phyloP scores from a whole-genome alignment of 148 eudicot genomes.

The Camellia japonica region DNA sequence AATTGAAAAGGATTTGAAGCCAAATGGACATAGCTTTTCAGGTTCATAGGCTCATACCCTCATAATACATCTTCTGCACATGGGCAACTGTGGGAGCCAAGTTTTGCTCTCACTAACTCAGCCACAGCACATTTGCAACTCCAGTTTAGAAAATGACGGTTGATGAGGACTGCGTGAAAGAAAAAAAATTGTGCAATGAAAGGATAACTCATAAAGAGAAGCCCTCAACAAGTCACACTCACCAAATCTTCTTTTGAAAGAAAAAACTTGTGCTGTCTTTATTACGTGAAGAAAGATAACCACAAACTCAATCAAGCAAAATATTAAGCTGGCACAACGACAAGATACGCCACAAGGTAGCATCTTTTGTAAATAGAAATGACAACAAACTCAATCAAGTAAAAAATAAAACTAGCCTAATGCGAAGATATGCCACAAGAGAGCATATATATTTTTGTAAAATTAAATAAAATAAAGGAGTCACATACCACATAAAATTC shows the following conservation, averaged over 20 bases:
- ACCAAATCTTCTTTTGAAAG: background rate
- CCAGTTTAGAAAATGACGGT: background rate
- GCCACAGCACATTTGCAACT: background rate
- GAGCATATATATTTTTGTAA: background rate
- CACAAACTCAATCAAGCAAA: background rate
- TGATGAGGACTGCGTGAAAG: background rate
- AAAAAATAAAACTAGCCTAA: background rate
- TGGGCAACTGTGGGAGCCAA: background rate
- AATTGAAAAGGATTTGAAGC: background rate
- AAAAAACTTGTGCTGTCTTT: background rate
- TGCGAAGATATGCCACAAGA: background rate
- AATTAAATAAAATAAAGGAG: background rate
- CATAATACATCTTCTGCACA: too few species aligned
- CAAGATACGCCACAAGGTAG: background rate
- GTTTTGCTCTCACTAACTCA: background rate
- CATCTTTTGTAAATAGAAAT: background rate
- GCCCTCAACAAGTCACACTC: background rate
- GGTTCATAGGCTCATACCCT: background rate
- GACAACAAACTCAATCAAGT: background rate
- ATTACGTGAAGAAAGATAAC: background rate
- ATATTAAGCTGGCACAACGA: background rate
- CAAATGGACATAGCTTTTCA: background rate
- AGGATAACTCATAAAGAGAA: background rate
- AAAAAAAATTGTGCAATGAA: background rate
- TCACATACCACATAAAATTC: background rate